Evolutionary conservation across 495 filamentous ascomycete species (phyloP).

Genomic region (Penicillium coffeae): DNA sequence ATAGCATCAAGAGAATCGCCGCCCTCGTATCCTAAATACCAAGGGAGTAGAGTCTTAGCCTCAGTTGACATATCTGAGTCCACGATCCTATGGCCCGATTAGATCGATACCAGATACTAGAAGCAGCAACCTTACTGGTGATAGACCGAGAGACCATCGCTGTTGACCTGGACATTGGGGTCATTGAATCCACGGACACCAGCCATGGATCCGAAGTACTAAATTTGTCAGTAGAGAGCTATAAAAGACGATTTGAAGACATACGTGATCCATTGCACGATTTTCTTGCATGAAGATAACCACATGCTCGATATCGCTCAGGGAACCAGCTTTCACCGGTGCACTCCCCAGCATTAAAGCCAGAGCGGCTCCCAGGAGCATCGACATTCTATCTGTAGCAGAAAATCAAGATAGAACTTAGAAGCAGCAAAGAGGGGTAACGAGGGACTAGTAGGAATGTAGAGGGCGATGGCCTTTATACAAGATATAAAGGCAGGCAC

Average conservation of each 20-base stretch:
- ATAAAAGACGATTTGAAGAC: neutral
- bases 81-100: conserved; percentile 20
- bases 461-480: neutral
- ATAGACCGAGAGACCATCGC: conserved; percentile 41
- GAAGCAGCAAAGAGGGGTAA: neutral
- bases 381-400: too few relatives aligned
- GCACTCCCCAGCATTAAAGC: conserved; percentile 16
- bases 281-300: conserved; percentile 59
- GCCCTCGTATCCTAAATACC: conserved; percentile 50
- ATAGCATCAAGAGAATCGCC: conserved; percentile 45
- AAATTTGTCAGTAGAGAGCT: neutral
- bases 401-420: neutral
- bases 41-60: conserved; percentile 44
- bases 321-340: conserved; percentile 33
- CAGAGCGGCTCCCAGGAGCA: conserved; percentile 14
- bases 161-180: conserved; percentile 53
- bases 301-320: conserved; percentile 54
- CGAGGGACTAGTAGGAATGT: neutral
- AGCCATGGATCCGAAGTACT: conserved; percentile 55
- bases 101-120: too few relatives aligned
- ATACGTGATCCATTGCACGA: conserved; percentile 36
- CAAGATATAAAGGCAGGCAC: neutral
- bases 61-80: conserved; percentile 18
- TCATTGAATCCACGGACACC: conserved; percentile 55
- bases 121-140: conserved; percentile 44